A percentile compares a stretch with the other conserved stretches of the same genome.
These are phyloP conservation scores for Pichia gijzeniarum DNA, from an alignment of 805 yeast genomes.

Conservation along the genomic window DNA sequence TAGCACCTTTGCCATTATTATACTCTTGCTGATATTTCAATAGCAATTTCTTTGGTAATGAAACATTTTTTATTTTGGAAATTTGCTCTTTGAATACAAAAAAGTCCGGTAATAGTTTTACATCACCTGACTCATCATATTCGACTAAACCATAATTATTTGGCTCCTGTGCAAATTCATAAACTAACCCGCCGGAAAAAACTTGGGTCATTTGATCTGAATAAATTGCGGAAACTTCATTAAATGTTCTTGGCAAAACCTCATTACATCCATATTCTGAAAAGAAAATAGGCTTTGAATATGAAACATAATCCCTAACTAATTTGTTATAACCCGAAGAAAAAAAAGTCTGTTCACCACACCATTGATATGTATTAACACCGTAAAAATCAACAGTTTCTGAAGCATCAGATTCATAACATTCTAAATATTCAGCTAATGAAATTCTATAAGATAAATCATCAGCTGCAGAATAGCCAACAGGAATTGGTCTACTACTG, in stretches of 20 bases:
- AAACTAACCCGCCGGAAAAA: slow-evolving; percentile 81
- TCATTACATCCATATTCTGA: slow-evolving; percentile 92
- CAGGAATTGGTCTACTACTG: slow-evolving; percentile 65
- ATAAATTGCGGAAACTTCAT: slow-evolving; percentile 65
- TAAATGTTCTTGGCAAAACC: slow-evolving; percentile 70
- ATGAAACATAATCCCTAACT: slow-evolving; percentile 62
- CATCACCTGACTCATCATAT: slow-evolving; percentile 36
- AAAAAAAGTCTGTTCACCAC: slow-evolving; percentile 79
- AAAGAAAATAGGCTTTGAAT: slow-evolving; percentile 72
- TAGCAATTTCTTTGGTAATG: slow-evolving; percentile 19
- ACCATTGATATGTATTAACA: slow-evolving; percentile 77
- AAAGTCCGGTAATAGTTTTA: slow-evolving; percentile 39
- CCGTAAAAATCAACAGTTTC: slow-evolving; percentile 77
- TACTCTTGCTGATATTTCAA: slow-evolving; percentile 14
- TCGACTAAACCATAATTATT: slow-evolving; percentile 75
- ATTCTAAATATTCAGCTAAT: slow-evolving; percentile 73
- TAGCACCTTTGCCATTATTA: not conserved
- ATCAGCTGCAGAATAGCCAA: slow-evolving; percentile 96
- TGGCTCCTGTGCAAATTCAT: slow-evolving; percentile 73
- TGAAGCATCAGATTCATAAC: slow-evolving; percentile 45
- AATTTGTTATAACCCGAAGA: slow-evolving; percentile 71
- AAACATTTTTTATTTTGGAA: slow-evolving; percentile 27
- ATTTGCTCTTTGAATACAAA: slow-evolving; percentile 39
- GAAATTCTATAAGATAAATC: slow-evolving; percentile 73
- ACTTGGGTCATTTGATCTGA: slow-evolving; percentile 66